Base-by-base conservation (phyloP, 345 rosid species). In the Euphorbia lathyris region DNA sequence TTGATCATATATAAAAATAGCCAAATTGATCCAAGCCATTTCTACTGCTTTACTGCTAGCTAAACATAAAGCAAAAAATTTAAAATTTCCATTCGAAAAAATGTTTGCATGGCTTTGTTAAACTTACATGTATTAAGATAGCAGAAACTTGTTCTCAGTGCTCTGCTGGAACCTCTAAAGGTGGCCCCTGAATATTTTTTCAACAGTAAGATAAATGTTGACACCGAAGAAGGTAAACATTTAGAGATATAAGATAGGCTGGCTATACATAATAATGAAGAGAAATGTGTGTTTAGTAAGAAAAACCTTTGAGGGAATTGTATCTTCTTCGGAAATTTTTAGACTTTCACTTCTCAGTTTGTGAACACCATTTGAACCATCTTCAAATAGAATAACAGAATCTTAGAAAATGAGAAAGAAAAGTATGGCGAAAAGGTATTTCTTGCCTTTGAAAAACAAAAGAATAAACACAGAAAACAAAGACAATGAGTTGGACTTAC, bases 361-460 rank as follows among this genome's bases (percentile, higher is more conserved):
- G 70, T 90, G 95, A 13, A 78, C 89, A 20, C 96, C 95, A 73
- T 81, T 58, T 83, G 84, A 82, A 93, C 87, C 82, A 80, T 86
- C 98, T 93, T 75, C 81, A 79, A 75, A 20, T 53, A 20, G 22
- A 19, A 53, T 53, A 20, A 63, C 45, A 51, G 40, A 45, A 72
- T 29, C 16, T 40, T 19, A 65, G 47, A 52, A 23, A 62, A 59
- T n/a, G 38, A 40, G 50, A 70, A 53, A 60, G 29, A 36, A 19
- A 14, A 52, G 55, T n/a, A n/a, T 30, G 68, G 19, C 32, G 53
- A 68, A 63, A 62, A 26, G 17, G 23, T 30, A 63, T n/a, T n/a
- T n/a, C n/a, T n/a, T n/a, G n/a, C n/a, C n/a, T n/a, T n/a, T n/a
- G n/a, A n/a, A n/a, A n/a, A n/a, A n/a, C n/a, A n/a, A n/a, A n/a